These are phyloP conservation scores for Tricholoma matsutake DNA, from an alignment of 768 basidiomycete species.

Conservation along the genomic window DNA sequence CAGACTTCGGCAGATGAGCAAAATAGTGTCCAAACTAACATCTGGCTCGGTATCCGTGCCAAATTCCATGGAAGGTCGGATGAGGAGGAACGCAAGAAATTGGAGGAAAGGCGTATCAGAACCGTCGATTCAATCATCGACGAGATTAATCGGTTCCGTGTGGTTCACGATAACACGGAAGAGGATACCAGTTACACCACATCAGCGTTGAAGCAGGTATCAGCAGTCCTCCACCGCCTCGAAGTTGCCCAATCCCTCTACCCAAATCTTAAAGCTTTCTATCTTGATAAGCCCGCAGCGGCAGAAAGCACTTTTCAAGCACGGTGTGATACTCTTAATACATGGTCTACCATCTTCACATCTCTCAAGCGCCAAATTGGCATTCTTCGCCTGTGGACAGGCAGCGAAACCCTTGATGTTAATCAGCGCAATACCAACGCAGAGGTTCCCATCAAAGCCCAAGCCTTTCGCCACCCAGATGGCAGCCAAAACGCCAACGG, in stretches of 20 bases:
- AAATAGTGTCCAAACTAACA: slow-evolving; percentile 60
- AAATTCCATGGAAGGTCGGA: slow-evolving; percentile 76
- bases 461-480: slow-evolving; percentile 23
- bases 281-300: slow-evolving; percentile 72
- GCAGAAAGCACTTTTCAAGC: slow-evolving; percentile 64
- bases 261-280: slow-evolving; percentile 78
- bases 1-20: slow-evolving; percentile 69
- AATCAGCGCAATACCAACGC: slow-evolving; percentile 71
- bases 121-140: slow-evolving; percentile 81
- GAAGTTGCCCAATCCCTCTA: slow-evolving; percentile 86
- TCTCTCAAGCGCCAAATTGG: slow-evolving; percentile 81
- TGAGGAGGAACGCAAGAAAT: slow-evolving; percentile 74
- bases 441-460: slow-evolving; percentile 45
- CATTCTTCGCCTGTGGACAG: slow-evolving; percentile 89
- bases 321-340: slow-evolving; percentile 86
- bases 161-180: slow-evolving; percentile 37
- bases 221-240: slow-evolving; percentile 65
- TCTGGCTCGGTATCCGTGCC: slow-evolving; percentile 92
- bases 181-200: slow-evolving; percentile 33
- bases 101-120: slow-evolving; percentile 82
- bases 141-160: slow-evolving; percentile 76
- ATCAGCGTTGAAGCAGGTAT: slow-evolving; percentile 59
- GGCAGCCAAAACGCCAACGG: slow-evolving; percentile 19
- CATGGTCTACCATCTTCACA: slow-evolving; percentile 87
- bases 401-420: slow-evolving; percentile 87